Evolutionary conservation across 169 alveolate genomes (phyloP).

Genomic region (Plasmodium vinckei): DNA sequence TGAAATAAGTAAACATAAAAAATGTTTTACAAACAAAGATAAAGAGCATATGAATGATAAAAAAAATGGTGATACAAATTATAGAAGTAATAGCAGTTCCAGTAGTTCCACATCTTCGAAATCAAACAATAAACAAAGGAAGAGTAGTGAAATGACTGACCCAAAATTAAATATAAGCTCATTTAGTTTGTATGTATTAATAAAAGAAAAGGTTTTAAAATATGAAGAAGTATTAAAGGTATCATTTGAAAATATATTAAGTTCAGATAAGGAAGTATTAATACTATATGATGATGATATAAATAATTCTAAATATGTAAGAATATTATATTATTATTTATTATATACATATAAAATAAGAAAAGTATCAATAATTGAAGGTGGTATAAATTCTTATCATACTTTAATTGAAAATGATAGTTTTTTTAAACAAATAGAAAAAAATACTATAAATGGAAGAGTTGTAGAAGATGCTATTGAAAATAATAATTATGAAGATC

Average conservation of each 20-base stretch:
- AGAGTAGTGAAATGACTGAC: background rate
- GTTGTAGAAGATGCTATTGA: background rate
- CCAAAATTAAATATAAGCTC: conserved; percentile 33
- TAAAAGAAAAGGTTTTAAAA: conserved; percentile 67
- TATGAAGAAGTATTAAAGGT: conserved; percentile 7
- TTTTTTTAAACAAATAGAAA: background rate
- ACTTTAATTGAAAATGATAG: conserved; percentile 7
- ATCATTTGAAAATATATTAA: conserved; percentile 14
- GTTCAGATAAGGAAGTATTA: conserved; percentile 14
- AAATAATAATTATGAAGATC: background rate
- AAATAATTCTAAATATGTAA: conserved; percentile 37
- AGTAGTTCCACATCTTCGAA: background rate
- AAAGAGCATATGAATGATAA: too few relatives aligned
- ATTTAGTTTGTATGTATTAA: conserved; percentile 43
- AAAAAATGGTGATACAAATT: too few relatives aligned
- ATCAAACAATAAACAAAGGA: background rate
- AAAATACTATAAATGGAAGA: background rate
- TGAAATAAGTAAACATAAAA: background rate
- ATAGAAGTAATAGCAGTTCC: background rate
- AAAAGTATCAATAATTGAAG: conserved; percentile 65
- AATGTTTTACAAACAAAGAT: too few relatives aligned
- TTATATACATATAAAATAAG: conserved; percentile 16
- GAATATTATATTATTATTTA: conserved; percentile 39
- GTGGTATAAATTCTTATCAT: conserved; percentile 71
- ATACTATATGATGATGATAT: conserved; percentile 46